phyloP scores from a whole-genome alignment of 495 filamentous ascomycete species.

The Rusavskia elegans region DNA sequence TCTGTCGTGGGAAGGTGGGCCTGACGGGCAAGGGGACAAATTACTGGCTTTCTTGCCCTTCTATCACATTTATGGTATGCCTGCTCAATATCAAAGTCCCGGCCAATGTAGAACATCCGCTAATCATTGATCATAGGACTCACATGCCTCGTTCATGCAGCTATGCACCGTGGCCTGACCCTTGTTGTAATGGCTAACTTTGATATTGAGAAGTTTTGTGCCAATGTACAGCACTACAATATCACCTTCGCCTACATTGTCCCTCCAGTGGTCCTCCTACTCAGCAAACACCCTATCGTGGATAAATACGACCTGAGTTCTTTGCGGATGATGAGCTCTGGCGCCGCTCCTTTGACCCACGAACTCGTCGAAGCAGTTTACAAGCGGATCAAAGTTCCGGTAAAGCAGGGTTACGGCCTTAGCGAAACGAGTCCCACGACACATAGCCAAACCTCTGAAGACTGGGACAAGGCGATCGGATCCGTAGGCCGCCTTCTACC shows the following conservation, averaged over 20 bases:
- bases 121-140: conserved; percentile 9
- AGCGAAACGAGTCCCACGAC: conserved; percentile 52
- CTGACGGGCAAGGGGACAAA: conserved; percentile 49
- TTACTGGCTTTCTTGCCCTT: conserved; percentile 76
- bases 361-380: conserved; percentile 73
- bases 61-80: conserved; percentile 74
- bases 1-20: conserved; percentile 41
- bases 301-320: conserved; percentile 66
- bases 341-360: conserved; percentile 72
- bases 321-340: conserved; percentile 74
- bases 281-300: conserved; percentile 65
- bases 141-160: conserved; percentile 45
- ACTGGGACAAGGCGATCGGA: conserved; percentile 65
- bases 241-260: conserved; percentile 73
- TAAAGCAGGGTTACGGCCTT: conserved; percentile 80
- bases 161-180: conserved; percentile 50
- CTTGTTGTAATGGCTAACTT: conserved; percentile 72
- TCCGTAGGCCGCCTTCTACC: conserved; percentile 68
- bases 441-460: conserved; percentile 45
- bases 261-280: conserved; percentile 67
- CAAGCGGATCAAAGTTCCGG: conserved; percentile 51
- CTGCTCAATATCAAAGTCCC: too few species aligned
- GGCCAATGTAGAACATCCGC: neutral
- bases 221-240: conserved; percentile 52
- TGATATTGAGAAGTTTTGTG: conserved; percentile 63